Conservation (phyloP, 2,329 filamentous ascomycete species). For the Arthrobotrys megalospora region DNA sequence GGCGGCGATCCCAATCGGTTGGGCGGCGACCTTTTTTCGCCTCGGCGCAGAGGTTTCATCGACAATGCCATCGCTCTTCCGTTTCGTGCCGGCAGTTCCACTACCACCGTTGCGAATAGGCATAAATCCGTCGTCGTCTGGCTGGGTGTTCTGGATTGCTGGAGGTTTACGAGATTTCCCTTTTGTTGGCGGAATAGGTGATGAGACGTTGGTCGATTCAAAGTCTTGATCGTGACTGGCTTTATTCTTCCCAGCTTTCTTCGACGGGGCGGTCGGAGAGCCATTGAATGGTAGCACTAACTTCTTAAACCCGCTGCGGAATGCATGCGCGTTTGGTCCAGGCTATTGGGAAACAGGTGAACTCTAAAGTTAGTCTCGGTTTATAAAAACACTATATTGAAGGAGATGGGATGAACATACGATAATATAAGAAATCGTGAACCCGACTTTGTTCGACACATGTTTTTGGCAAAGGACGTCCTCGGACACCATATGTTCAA, state of each 20-base stretch:
- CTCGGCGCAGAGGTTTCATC: slow-evolving; percentile 65
- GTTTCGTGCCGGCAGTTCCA: slow-evolving; percentile 15
- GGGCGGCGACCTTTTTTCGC: slow-evolving; percentile 66
- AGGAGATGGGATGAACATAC: slow-evolving; percentile 69
- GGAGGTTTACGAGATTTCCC: slow-evolving; percentile 42
- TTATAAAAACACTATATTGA: slow-evolving; percentile 64
- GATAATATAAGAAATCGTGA: slow-evolving; percentile 81
- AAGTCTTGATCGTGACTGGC: slow-evolving; percentile 70
- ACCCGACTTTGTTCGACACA: slow-evolving; percentile 75
- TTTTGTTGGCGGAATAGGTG: slow-evolving; percentile 69
- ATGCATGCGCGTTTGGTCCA: slow-evolving; percentile 64
- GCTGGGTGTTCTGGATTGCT: slow-evolving; percentile 64
- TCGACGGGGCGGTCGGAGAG: slow-evolving; percentile 63
- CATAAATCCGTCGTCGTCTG: slow-evolving; percentile 48
- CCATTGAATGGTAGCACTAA: slow-evolving; percentile 65
- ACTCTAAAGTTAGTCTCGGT: slow-evolving; percentile 1
- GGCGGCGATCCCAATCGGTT: slow-evolving; percentile 75
- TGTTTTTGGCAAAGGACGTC: slow-evolving; percentile 81
- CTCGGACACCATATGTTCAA: slow-evolving; percentile 81
- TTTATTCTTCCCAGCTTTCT: slow-evolving; percentile 64
- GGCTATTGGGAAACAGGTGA: slow-evolving; percentile 65
- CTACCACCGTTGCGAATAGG: slow-evolving; percentile 65
- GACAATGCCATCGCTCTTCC: slow-evolving; percentile 66
- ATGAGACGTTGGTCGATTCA: slow-evolving; percentile 78
- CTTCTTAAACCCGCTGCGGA: slow-evolving; percentile 62